Base-by-base conservation (phyloP, 2,329 filamentous ascomycete genomes). In the Rhynchosporium agropyri region DNA sequence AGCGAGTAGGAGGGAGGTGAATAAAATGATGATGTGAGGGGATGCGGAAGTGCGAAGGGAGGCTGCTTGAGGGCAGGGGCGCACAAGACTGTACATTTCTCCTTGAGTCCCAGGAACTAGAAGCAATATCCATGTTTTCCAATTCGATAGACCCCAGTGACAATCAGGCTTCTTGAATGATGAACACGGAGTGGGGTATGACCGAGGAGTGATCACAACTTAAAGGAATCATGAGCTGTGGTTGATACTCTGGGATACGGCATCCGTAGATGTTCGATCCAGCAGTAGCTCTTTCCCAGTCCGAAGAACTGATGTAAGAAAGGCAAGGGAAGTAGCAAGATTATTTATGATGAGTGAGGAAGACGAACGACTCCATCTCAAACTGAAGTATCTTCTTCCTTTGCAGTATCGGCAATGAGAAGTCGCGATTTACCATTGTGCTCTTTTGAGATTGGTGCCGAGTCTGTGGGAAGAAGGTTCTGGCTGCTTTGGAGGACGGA, bases 41-140 rank as follows among this genome's bases (percentile, higher is more conserved):
- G 49, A 40, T 10, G 31, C 20, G 57, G 51, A 45, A 33, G 28
- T 48, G 42, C 46, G 58, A 51, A 42, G 28, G 10, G 59, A 40
- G 28, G 60, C 38, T 50, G 43, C 46, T 49, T 26, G 33, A 1
- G 36, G 28, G 38, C 45, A 33, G 20, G 38, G 45, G 62, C 63
- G 63, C 57, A 65, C 64, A 61, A 62, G 63, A 36, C 46, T 68
- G 65, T 69, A 68, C 60, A 70, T 68, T 67, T 68, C 61, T 68
- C 67, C 55, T 68, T 67, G 65, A 67, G 64, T 67, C 58, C 33
- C 62, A 64, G 61, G 57, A 66, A 68, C 38, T 53, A 67, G 58
- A 69, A 40, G 20, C 36, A 33, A 42, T 20, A 54, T 54, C 51
- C 3, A 36, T 54, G 20, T 54, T 13, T 42, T 42, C n/a, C 36